phyloP scores from a whole-genome alignment of 2,329 filamentous ascomycete genomes.

The Coniochaeta sp. region DNA sequence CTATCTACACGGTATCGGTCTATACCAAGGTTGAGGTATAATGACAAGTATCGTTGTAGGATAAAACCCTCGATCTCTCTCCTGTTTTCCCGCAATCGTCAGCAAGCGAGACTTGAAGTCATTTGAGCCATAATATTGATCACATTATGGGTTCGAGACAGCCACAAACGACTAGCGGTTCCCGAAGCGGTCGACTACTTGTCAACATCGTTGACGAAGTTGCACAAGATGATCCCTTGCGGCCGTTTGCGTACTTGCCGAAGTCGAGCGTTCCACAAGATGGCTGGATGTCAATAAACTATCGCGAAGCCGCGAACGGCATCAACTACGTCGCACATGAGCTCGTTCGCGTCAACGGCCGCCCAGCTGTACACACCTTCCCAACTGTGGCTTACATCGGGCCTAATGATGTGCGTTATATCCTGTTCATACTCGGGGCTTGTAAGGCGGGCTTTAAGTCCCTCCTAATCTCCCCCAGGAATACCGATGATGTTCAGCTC shows the following conservation, averaged over 20 bases:
- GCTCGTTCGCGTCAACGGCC: constrained; percentile 21
- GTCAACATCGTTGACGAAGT: constrained; percentile 29
- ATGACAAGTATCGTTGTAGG: no score
- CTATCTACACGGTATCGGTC: no score
- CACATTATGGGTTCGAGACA: no score
- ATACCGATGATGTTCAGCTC: constrained; percentile 34
- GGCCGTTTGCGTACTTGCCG: constrained; percentile 26
- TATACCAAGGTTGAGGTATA: no score
- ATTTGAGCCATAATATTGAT: no score
- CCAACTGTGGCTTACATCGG: constrained; percentile 38
- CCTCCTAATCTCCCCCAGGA: constrained; percentile 36
- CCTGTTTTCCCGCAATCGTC: no score
- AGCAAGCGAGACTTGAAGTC: no score
- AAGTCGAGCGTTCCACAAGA: constrained; percentile 25
- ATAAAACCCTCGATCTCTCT: no score
- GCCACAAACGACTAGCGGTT: no score
- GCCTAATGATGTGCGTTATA: constrained; percentile 22
- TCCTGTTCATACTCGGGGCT: constrained; percentile 15
- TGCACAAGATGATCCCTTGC: constrained; percentile 23
- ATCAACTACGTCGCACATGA: constrained; percentile 29
- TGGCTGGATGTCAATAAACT: constrained; percentile 31
- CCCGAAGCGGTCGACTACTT: constrained; percentile 19
- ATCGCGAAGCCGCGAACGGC: constrained; percentile 27
- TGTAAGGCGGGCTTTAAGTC: constrained; percentile 27
- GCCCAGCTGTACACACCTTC: constrained; percentile 14